Percentiles rank a stretch among this genome's conserved stretches.
phyloP scores from a whole-genome alignment of 805 yeast species.

The Teunomyces gatunensis region DNA sequence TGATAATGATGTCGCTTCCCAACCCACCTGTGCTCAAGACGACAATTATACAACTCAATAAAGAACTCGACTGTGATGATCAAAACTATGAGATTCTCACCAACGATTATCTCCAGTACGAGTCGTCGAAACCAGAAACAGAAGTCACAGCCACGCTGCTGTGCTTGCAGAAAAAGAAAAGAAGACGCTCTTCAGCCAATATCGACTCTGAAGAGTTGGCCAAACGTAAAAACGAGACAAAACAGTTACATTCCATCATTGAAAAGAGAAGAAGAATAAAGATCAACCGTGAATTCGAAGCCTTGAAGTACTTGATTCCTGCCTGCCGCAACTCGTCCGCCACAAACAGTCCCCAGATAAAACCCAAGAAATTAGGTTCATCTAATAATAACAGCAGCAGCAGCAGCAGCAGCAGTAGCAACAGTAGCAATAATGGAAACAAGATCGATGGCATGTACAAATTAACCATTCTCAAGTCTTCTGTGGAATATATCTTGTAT shows the following conservation, averaged over 20 bases:
- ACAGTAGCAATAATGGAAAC: conserved; percentile 23
- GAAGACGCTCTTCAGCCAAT: conserved; percentile 39
- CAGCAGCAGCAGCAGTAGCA: not conserved
- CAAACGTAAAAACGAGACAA: conserved; percentile 41
- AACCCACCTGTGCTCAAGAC: conserved; percentile 43
- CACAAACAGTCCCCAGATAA: conserved; percentile 19
- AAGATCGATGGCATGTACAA: conserved; percentile 71
- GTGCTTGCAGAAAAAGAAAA: conserved; percentile 23
- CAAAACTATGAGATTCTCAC: conserved; percentile 43
- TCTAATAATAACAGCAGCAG: not conserved
- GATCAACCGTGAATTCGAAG: conserved; percentile 81
- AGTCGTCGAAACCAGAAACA: conserved; percentile 2
- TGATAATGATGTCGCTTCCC: conserved; percentile 19
- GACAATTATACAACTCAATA: conserved; percentile 43
- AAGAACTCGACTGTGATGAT: conserved; percentile 41
- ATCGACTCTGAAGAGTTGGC: conserved; percentile 41
- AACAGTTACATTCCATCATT: conserved; percentile 65
- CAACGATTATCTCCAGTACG: conserved; percentile 27
- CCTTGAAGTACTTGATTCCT: conserved; percentile 72
- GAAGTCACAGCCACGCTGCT: not conserved
- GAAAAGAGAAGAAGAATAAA: conserved; percentile 77
- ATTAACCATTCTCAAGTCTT: conserved; percentile 74
- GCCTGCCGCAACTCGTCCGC: conserved; percentile 54
- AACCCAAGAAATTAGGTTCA: conserved; percentile 5
- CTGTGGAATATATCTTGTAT: conserved; percentile 76